Base-by-base conservation (phyloP, 2,329 filamentous ascomycete species). In the Microcera coccophila region DNA sequence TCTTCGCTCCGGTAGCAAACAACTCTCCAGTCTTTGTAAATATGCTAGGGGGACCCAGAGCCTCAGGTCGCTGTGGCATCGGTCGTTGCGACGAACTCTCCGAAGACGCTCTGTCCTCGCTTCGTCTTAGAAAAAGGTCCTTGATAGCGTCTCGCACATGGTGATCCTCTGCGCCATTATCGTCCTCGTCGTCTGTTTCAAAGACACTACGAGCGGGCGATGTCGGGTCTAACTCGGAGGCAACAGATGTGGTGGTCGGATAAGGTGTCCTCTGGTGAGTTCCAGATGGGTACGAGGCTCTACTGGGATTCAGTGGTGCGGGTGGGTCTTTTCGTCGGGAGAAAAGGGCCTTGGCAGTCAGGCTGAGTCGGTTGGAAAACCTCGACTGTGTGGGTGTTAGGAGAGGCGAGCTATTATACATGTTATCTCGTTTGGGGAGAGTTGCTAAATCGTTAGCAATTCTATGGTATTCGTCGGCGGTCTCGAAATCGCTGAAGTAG, bases 391-490 rank as follows among this genome's bases (percentile, higher is more conserved):
- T 55, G 7, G 42, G 48, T 4, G 35, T 14, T n/a, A 48, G 35
- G 10, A 35, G 19, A 18, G 51, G 47, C 4, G 41, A 17, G 9
- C 21, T 18, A 15, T 47, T 42, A 26, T 39, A 47, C n/a, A 48
- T 40, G 11, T 49, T 50, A 17, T 59, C 45, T 11, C 50, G 55
- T 36, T 48, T 55, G 42, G 55, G 54, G 36, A 49, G 47, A 35
- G 49, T 51, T 15, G 65, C 64, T 19, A 68, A 51, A 38, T 60
- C 57, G 15, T 55, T 55, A 14, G 64, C 55, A 37, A 68, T 59
- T 8, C 56, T 57, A 42, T 68, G 65, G 22, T 68, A 68, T 32
- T 66, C 65, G 33, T 57, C 59, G 3, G 63, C 58, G 4, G 58
- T 57, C 37, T 57, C 58, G 16, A 46, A 48, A 40, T 66, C 63